Conservation (phyloP, 192 early-diverging fungal species). For the Coemansia sp. region DNA sequence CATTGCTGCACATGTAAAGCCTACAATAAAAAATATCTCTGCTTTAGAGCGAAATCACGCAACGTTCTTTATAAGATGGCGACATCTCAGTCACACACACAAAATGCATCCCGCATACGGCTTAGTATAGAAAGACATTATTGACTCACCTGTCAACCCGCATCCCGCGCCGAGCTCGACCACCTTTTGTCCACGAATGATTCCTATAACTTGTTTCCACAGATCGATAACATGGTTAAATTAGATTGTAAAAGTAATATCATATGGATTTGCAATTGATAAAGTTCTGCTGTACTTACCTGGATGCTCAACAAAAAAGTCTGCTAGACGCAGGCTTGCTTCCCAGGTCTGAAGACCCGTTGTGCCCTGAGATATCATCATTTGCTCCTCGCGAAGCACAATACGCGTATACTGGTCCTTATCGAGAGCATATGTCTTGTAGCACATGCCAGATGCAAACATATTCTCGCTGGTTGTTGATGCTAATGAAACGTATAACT, state of each 20-base stretch:
- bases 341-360: slow-evolving; percentile 66
- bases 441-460: slow-evolving; percentile 29
- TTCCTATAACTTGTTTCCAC: slow-evolving; percentile 19
- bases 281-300: slow-evolving; percentile 16
- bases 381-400: slow-evolving; percentile 55
- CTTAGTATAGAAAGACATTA: neutral
- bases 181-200: slow-evolving; percentile 41
- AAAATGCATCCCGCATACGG: neutral
- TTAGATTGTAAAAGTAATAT: neutral
- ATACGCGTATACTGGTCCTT: slow-evolving; percentile 41
- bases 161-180: slow-evolving; percentile 50
- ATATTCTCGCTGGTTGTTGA: slow-evolving; percentile 19
- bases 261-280: neutral
- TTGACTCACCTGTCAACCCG: slow-evolving; percentile 37
- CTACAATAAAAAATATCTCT: slow-evolving; percentile 17
- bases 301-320: slow-evolving; percentile 53
- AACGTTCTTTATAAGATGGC: neutral
- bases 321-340: slow-evolving; percentile 55
- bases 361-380: slow-evolving; percentile 58
- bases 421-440: slow-evolving; percentile 48
- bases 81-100: neutral
- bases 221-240: neutral
- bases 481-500: slow-evolving; percentile 37
- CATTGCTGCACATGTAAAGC: slow-evolving; percentile 45
- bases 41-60: neutral